A percentile compares a stretch with the other conserved stretches of the same genome.
phyloP scores from a whole-genome alignment of 805 yeast genomes.

The Schwanniomyces polymorphus region DNA sequence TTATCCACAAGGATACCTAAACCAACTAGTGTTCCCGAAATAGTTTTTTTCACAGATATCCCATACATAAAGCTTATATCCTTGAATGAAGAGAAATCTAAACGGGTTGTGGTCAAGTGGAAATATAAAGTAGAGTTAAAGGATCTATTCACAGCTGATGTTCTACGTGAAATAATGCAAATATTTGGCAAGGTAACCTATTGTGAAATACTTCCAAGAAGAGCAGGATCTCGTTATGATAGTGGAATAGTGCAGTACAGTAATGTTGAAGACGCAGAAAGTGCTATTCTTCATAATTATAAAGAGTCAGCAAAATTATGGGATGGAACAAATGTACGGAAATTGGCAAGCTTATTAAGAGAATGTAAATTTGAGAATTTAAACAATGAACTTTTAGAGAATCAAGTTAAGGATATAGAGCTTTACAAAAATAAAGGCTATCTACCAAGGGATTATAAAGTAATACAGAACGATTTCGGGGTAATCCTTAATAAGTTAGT shows the following conservation, averaged over 20 bases:
- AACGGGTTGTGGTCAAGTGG: slow-evolving; percentile 42
- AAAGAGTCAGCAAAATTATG: slow-evolving; percentile 40
- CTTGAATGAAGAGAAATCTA: neutral
- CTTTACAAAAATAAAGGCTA: neutral
- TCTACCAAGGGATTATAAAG: neutral
- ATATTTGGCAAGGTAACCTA: slow-evolving; percentile 43
- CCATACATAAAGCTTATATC: slow-evolving; percentile 5
- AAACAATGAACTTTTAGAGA: neutral
- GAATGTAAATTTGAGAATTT: slow-evolving; percentile 17
- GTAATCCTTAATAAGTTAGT: slow-evolving; percentile 3
- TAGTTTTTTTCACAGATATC: slow-evolving; percentile 20
- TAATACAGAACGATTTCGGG: slow-evolving; percentile 1
- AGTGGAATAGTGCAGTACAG: slow-evolving; percentile 37
- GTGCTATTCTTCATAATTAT: slow-evolving; percentile 45
- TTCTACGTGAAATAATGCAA: slow-evolving; percentile 39
- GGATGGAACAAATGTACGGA: slow-evolving; percentile 46
- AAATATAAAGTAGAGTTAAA: slow-evolving; percentile 38
- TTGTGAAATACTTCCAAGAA: slow-evolving; percentile 4
- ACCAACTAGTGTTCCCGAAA: slow-evolving; percentile 2
- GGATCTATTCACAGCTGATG: slow-evolving; percentile 27
- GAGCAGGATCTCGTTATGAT: slow-evolving; percentile 26
- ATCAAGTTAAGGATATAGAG: neutral
- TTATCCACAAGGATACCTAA: slow-evolving; percentile 8
- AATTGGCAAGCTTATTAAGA: slow-evolving; percentile 48
- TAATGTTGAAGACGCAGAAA: slow-evolving; percentile 21